These are phyloP conservation scores for Fagopyrum tataricum DNA, from an alignment of 148 eudicot genomes.

Conservation along the genomic window DNA sequence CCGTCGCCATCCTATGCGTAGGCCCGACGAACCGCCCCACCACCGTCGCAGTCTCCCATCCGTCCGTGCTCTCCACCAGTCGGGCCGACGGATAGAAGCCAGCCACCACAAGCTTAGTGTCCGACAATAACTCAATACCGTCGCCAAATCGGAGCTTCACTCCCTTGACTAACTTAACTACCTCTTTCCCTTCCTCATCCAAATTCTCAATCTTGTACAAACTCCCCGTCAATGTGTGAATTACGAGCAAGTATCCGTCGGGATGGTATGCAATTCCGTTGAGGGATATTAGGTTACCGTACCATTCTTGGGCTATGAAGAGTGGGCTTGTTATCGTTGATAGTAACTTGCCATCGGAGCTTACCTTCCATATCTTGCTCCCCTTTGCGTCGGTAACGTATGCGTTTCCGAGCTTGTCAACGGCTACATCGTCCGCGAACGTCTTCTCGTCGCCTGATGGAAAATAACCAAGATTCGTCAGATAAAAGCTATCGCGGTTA, in stretches of 20 bases:
- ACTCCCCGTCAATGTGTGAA: slow-evolving; percentile 65
- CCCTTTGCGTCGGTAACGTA: slow-evolving; percentile 65
- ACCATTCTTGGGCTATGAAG: slow-evolving; percentile 66
- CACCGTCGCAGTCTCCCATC: slow-evolving; percentile 63
- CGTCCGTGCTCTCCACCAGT: slow-evolving; percentile 61
- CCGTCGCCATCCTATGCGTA: slow-evolving; percentile 52
- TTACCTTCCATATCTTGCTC: slow-evolving; percentile 76
- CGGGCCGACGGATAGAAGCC: slow-evolving; percentile 41
- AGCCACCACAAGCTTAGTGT: slow-evolving; percentile 62
- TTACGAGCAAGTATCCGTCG: slow-evolving; percentile 61
- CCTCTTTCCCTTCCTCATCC: slow-evolving; percentile 19
- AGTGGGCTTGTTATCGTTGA: slow-evolving; percentile 57
- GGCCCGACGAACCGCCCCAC: slow-evolving; percentile 39
- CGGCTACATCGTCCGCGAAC: slow-evolving; percentile 80
- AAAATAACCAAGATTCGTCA: not conserved
- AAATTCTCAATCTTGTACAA: slow-evolving; percentile 47
- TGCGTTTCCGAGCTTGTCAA: slow-evolving; percentile 72
- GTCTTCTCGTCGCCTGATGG: slow-evolving; percentile 52
- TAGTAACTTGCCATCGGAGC: slow-evolving; percentile 38
- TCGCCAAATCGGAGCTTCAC: slow-evolving; percentile 46
- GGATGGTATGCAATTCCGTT: slow-evolving; percentile 87
- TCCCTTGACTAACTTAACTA: slow-evolving; percentile 43
- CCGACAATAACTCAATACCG: slow-evolving; percentile 69
- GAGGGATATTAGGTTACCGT: slow-evolving; percentile 52
- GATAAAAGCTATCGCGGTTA: too few species aligned